A percentile compares a stretch with the other conserved stretches of the same genome.
These are phyloP conservation scores for Secale cereale DNA, from an alignment of 176 grass and related monocot genomes.

Conservation along the genomic window DNA sequence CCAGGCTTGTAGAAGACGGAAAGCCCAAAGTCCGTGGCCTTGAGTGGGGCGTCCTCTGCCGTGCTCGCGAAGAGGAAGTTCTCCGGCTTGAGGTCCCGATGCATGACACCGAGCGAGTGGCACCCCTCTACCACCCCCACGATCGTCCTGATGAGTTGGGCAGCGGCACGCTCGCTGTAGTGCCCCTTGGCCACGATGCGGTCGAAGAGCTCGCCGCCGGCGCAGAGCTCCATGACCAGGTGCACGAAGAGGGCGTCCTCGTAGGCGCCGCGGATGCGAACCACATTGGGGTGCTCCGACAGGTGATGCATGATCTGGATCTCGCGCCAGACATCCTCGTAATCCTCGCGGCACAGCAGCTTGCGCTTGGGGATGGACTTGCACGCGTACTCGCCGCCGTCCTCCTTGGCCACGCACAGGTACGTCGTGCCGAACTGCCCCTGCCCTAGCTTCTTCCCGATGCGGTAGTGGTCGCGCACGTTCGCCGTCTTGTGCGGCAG, in stretches of 20 bases:
- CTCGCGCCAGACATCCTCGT: conserved; percentile 94
- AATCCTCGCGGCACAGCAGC: conserved; percentile 94
- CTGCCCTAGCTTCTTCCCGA: conserved; percentile 97
- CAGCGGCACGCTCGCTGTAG: conserved; percentile 79
- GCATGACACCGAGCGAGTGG: conserved; percentile 96
- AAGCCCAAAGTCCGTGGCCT: conserved; percentile 95
- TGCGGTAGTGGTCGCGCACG: conserved; percentile 84
- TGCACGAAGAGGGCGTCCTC: conserved; percentile 94
- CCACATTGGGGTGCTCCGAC: conserved; percentile 83
- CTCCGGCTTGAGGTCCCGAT: conserved; percentile 91
- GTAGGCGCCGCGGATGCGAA: conserved; percentile 74
- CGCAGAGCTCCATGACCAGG: conserved; percentile 95
- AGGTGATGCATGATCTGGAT: conserved; percentile 99
- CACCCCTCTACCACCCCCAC: conserved; percentile 87
- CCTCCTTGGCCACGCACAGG: conserved; percentile 71
- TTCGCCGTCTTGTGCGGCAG: conserved; percentile 83
- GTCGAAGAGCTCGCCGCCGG: conserved; percentile 93
- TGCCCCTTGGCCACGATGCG: conserved; percentile 88
- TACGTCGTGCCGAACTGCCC: conserved; percentile 97
- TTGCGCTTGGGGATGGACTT: conserved; percentile 98
- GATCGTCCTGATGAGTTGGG: conserved; percentile 82
- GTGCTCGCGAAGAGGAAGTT: conserved; percentile 89
- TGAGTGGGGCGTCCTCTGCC: conserved; percentile 76
- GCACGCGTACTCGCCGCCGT: conserved; percentile 76
- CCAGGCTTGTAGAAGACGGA: conserved; percentile 92